Evolutionary conservation across 768 basidiomycete species (phyloP).

Genomic region (Wakefieldia striispora): DNA sequence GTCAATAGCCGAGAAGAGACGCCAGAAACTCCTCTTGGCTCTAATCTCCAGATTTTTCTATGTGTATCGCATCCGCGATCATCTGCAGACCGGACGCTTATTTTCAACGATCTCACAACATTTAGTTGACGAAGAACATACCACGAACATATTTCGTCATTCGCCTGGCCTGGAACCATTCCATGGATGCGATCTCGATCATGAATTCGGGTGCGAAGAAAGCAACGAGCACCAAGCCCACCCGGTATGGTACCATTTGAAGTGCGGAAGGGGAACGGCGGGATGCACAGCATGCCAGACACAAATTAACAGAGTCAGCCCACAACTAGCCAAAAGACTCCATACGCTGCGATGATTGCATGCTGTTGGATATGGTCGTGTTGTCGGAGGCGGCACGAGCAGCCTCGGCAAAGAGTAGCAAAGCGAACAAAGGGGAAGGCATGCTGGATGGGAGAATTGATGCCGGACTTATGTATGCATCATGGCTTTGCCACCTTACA

Average conservation of each 20-base stretch:
- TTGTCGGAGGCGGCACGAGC: not conserved
- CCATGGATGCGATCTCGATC: not conserved
- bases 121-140: not conserved
- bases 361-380: not conserved
- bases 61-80: too few relatives aligned
- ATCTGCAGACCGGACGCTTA: not conserved
- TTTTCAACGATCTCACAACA: not conserved
- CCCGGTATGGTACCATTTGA: not conserved
- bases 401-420: not conserved
- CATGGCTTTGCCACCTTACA: too few relatives aligned
- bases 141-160: not conserved
- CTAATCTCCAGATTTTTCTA: too few relatives aligned
- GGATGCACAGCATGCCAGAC: conserved; percentile 3
- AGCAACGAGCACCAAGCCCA: not conserved
- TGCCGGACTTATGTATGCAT: too few relatives aligned
- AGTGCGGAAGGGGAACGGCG: not conserved
- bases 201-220: not conserved
- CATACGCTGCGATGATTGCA: not conserved
- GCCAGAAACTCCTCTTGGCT: too few relatives aligned
- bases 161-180: not conserved
- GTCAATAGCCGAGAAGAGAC: too few relatives aligned
- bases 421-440: not conserved
- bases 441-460: not conserved
- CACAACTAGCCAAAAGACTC: not conserved
- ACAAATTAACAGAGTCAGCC: not conserved